These are phyloP conservation scores for Wickerhamomyces tratensis DNA, from an alignment of 805 yeast genomes.

Conservation along the genomic window DNA sequence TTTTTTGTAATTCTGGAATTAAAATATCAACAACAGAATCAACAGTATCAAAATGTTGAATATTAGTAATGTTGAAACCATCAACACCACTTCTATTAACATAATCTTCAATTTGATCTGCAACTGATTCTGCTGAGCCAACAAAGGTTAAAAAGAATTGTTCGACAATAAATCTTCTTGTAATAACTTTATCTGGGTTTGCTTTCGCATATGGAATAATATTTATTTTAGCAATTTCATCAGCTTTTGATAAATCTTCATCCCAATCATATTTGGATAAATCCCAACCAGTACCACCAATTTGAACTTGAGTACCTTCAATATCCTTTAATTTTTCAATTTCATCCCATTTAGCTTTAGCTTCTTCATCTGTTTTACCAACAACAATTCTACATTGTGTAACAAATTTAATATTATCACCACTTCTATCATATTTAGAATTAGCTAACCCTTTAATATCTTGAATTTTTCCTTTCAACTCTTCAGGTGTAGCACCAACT, in stretches of 20 bases:
- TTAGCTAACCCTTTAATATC: constrained; percentile 22
- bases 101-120: constrained; percentile 30
- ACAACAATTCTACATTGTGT: constrained; percentile 25
- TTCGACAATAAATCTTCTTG: constrained; percentile 12
- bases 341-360: constrained; percentile 23
- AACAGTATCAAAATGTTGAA: constrained; percentile 25
- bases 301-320: constrained; percentile 29
- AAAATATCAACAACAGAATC: constrained; percentile 29
- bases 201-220: constrained; percentile 19
- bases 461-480: constrained; percentile 19
- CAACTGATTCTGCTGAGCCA: constrained; percentile 29
- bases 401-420: constrained; percentile 27
- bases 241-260: constrained; percentile 21
- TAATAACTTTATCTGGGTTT: constrained; percentile 3
- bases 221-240: constrained; percentile 17
- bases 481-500: constrained; percentile 23
- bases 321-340: constrained; percentile 18
- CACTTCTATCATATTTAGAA: constrained; percentile 23
- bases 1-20: constrained; percentile 26
- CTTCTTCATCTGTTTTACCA: constrained; percentile 30
- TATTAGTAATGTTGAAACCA: constrained; percentile 32
- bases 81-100: constrained; percentile 29
- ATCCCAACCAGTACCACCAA: constrained; percentile 31
- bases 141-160: constrained; percentile 17
- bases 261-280: constrained; percentile 22